Evolutionary conservation across 169 alveolate species (phyloP).

Genomic region (Plasmodium vivax): DNA sequence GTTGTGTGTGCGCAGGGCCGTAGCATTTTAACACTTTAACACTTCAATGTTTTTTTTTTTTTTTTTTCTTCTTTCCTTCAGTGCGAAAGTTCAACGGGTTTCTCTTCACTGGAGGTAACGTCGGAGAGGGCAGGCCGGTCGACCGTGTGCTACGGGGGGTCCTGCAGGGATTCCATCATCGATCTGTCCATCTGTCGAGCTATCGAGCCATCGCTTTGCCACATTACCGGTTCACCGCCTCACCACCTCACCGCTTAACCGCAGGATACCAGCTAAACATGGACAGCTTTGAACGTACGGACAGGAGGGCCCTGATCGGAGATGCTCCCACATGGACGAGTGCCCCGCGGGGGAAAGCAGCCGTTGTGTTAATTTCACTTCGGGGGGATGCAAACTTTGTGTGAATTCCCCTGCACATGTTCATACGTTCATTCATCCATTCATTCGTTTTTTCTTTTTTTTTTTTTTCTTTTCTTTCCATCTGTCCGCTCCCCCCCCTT

Average conservation of each 20-base stretch:
- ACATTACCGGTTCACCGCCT: not conserved
- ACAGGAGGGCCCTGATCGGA: not conserved
- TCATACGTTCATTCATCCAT: not conserved
- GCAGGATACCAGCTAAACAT: conserved; percentile 54
- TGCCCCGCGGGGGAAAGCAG: not conserved
- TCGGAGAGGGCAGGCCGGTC: not conserved
- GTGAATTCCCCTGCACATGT: not conserved
- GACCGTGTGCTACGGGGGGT: not conserved
- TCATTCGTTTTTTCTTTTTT: not conserved
- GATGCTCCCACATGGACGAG: not conserved
- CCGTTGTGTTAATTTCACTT: too few species aligned
- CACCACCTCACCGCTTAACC: not conserved
- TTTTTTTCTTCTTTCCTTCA: conserved; percentile 1
- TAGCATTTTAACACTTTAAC: not conserved
- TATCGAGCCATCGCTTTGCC: not conserved
- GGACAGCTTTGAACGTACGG: conserved; percentile 20
- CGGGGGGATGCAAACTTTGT: not conserved
- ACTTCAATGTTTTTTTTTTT: not conserved
- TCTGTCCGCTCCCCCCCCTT: not conserved
- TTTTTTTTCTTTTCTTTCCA: not conserved
- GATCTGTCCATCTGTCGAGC: too few species aligned
- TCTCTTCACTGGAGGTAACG: conserved; percentile 35
- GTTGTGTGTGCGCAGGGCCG: not conserved
- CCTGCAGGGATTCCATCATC: not conserved
- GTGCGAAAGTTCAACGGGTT: conserved; percentile 44